Evolutionary conservation across 805 yeast genomes (phyloP).

Genomic region (Cyberlindnera euphorbiiphila): DNA sequence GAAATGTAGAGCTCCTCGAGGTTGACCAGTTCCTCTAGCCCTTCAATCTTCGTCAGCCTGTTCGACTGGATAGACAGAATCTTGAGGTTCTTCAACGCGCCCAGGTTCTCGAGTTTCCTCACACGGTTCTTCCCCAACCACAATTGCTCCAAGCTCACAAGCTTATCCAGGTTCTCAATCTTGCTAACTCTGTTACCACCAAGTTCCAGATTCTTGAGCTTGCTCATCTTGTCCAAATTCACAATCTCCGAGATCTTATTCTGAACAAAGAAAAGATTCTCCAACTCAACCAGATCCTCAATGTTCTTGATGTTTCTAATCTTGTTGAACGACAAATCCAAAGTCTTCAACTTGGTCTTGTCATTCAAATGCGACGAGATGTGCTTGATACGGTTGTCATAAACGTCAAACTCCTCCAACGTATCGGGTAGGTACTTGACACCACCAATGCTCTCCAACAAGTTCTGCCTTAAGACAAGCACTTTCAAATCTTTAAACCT

Average conservation of each 20-base stretch:
- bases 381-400: constrained; percentile 88
- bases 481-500: constrained; percentile 55
- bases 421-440: constrained; percentile 57
- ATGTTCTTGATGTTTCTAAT: constrained; percentile 82
- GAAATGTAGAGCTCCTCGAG: constrained; percentile 86
- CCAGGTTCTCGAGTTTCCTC: constrained; percentile 56
- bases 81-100: constrained; percentile 54
- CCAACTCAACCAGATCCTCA: constrained; percentile 55
- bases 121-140: constrained; percentile 94
- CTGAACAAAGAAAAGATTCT: constrained; percentile 80
- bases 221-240: constrained; percentile 52
- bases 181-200: constrained; percentile 79
- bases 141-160: constrained; percentile 61
- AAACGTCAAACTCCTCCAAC: constrained; percentile 78
- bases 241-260: constrained; percentile 75
- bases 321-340: constrained; percentile 89
- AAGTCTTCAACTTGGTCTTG: constrained; percentile 48
- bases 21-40: constrained; percentile 64
- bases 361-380: constrained; percentile 68
- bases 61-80: constrained; percentile 89
- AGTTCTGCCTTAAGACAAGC: constrained; percentile 78
- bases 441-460: constrained; percentile 68
- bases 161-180: constrained; percentile 53
- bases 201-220: constrained; percentile 70
- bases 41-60: constrained; percentile 72